Conservation (phyloP, 2,329 filamentous ascomycete genomes). For the Hypoxylon sp. region DNA sequence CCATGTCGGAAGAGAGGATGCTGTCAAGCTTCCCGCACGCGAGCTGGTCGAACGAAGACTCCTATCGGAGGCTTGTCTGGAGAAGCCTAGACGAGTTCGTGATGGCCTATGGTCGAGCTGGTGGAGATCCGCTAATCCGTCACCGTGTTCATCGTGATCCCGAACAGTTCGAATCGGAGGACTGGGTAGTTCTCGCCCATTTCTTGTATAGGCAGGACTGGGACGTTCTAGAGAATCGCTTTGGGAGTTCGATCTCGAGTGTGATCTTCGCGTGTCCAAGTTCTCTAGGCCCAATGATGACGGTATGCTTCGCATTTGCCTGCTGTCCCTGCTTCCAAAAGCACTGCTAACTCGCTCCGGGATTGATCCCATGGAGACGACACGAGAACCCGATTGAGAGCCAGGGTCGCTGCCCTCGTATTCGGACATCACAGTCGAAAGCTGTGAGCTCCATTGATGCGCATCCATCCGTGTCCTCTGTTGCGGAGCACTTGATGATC, state of each 20-base stretch:
- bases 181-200: constrained; percentile 54
- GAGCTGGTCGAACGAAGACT: constrained; percentile 68
- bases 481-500: constrained; percentile 43
- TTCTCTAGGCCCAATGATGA: constrained; percentile 65
- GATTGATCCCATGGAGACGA: constrained; percentile 60
- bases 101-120: constrained; percentile 67
- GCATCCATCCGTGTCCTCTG: constrained; percentile 61
- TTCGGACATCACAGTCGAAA: constrained; percentile 75
- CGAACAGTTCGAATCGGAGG: constrained; percentile 64
- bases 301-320: constrained; percentile 70
- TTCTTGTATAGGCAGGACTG: constrained; percentile 61
- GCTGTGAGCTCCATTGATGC: constrained; percentile 75
- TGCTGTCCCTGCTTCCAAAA: constrained; percentile 66
- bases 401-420: constrained; percentile 68
- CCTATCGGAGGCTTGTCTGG: constrained; percentile 65
- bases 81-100: constrained; percentile 67
- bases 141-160: constrained; percentile 74
- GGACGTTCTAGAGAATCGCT: constrained; percentile 67
- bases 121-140: constrained; percentile 73
- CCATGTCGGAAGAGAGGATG: constrained; percentile 67
- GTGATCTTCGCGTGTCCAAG: constrained; percentile 48
- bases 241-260: constrained; percentile 59
- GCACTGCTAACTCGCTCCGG: constrained; percentile 65
- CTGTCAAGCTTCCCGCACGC: constrained; percentile 62
- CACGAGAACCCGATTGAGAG: constrained; percentile 65